These are phyloP conservation scores for Xylaria longipes DNA, from an alignment of 495 filamentous ascomycete genomes.

Conservation along the genomic window DNA sequence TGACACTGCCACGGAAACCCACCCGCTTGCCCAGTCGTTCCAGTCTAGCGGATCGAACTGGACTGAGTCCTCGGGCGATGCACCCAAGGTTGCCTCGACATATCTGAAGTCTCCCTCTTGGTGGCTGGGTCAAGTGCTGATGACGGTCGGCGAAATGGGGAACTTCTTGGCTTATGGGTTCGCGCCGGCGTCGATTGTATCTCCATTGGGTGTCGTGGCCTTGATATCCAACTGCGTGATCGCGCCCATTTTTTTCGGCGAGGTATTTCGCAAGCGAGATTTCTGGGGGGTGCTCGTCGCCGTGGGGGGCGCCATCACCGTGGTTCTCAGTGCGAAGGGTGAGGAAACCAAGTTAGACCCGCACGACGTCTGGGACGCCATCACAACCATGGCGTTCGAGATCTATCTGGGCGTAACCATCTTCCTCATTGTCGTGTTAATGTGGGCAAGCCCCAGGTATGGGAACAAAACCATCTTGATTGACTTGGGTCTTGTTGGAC, in stretches of 20 bases:
- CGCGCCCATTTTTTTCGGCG: constrained; percentile 90
- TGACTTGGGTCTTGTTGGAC: constrained; percentile 87
- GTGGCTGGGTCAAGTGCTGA: constrained; percentile 91
- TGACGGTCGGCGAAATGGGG: constrained; percentile 90
- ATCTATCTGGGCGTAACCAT: constrained; percentile 82
- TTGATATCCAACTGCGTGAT: constrained; percentile 96
- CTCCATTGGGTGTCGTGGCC: constrained; percentile 91
- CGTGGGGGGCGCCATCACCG: constrained; percentile 85
- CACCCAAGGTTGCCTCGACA: constrained; percentile 46
- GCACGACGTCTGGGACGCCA: constrained; percentile 86
- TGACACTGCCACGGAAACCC: constrained; percentile 47
- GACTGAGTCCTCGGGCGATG: constrained; percentile 42
- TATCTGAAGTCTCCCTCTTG: constrained; percentile 93
- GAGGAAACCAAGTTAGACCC: constrained; percentile 91
- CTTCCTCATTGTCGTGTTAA: constrained; percentile 72
- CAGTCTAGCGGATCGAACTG: constrained; percentile 50
- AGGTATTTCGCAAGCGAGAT: constrained; percentile 84
- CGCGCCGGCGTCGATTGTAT: constrained; percentile 98
- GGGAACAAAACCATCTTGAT: constrained; percentile 87
- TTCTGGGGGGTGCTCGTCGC: constrained; percentile 86
- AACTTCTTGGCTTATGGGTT: constrained; percentile 99
- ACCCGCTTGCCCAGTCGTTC: constrained; percentile 56
- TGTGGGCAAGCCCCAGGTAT: constrained; percentile 82
- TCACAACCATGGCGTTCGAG: constrained; percentile 89
- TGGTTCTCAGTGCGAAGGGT: constrained; percentile 89